phyloP scores from a whole-genome alignment of 306 rosid species.

The Prunus mongolica region DNA sequence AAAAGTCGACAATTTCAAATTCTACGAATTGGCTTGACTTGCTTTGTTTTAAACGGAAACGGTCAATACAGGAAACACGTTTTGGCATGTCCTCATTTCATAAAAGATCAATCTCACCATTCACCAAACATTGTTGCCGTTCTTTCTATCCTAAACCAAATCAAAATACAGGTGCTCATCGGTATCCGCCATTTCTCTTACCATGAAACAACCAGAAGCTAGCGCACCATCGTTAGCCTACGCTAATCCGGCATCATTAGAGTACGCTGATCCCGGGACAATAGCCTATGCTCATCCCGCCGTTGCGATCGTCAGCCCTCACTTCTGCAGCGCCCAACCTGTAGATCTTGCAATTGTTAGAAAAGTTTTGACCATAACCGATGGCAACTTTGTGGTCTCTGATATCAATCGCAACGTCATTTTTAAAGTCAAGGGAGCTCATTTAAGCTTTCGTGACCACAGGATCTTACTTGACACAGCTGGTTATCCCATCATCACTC shows the following conservation, averaged over 20 bases:
- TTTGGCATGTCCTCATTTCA: not conserved
- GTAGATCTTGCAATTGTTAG: constrained; percentile 38
- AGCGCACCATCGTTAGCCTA: not conserved
- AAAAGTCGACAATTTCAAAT: too few relatives aligned
- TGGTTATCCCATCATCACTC: constrained; percentile 36
- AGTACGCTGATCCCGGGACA: not conserved
- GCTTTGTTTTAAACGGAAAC: not conserved
- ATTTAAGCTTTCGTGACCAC: constrained; percentile 29
- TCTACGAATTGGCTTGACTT: not conserved
- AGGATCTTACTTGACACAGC: constrained; percentile 42
- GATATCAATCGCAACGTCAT: constrained; percentile 45
- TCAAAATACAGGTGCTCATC: not conserved
- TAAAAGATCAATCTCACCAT: too few relatives aligned
- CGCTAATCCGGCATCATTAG: not conserved
- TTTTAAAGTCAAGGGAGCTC: constrained; percentile 36
- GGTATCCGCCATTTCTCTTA: not conserved
- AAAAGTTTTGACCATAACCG: constrained; percentile 29
- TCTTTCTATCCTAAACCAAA: too few relatives aligned
- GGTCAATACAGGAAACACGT: not conserved
- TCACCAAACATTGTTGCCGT: too few relatives aligned
- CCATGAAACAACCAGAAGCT: not conserved
- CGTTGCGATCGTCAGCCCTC: constrained; percentile 27
- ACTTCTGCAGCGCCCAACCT: constrained; percentile 37
- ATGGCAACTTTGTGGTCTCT: constrained; percentile 37
- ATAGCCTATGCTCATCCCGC: constrained; percentile 1